These are phyloP conservation scores for Lentinus tigrinus DNA, from an alignment of 768 basidiomycete genomes.

Conservation along the genomic window DNA sequence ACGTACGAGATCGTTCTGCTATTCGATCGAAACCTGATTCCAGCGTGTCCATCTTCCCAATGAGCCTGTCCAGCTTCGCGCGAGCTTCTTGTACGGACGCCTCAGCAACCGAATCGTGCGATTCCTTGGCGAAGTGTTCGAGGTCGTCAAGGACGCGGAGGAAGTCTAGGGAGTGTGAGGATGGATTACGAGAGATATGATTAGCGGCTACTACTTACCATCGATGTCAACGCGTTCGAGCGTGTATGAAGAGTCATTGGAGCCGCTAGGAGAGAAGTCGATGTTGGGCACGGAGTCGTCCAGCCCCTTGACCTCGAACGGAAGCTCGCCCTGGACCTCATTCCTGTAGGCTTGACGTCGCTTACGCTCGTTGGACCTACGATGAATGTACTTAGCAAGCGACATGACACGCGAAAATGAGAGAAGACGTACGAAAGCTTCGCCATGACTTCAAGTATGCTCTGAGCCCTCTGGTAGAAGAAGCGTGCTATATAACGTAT, in stretches of 20 bases:
- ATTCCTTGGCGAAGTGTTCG: conserved; percentile 51
- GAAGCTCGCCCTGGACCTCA: conserved; percentile 82
- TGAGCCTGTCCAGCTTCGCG: conserved; percentile 60
- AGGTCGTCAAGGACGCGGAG: conserved; percentile 64
- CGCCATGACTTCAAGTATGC: conserved; percentile 83
- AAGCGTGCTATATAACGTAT: conserved; percentile 55
- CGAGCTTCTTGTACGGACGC: conserved; percentile 64
- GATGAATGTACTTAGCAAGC: neutral
- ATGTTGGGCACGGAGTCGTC: conserved; percentile 76
- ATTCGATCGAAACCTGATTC: conserved; percentile 83
- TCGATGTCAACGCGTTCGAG: conserved; percentile 71
- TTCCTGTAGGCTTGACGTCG: conserved; percentile 82
- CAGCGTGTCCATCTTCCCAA: conserved; percentile 76
- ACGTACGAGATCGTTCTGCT: conserved; percentile 78
- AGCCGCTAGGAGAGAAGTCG: conserved; percentile 75
- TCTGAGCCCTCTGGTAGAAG: conserved; percentile 78
- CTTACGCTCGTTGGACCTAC: conserved; percentile 73
- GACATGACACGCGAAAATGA: neutral
- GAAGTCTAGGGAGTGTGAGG: conserved; percentile 41
- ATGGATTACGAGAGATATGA: neutral
- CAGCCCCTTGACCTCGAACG: conserved; percentile 81
- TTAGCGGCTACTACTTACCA: conserved; percentile 42
- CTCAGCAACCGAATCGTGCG: conserved; percentile 45
- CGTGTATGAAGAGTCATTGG: conserved; percentile 59
- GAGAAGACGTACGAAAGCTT: conserved; percentile 68